Evolutionary conservation across 2,329 filamentous ascomycete genomes (phyloP), one percentile per base, ranked within the genome.

Genomic region (Pseudopyricularia cyperi): DNA sequence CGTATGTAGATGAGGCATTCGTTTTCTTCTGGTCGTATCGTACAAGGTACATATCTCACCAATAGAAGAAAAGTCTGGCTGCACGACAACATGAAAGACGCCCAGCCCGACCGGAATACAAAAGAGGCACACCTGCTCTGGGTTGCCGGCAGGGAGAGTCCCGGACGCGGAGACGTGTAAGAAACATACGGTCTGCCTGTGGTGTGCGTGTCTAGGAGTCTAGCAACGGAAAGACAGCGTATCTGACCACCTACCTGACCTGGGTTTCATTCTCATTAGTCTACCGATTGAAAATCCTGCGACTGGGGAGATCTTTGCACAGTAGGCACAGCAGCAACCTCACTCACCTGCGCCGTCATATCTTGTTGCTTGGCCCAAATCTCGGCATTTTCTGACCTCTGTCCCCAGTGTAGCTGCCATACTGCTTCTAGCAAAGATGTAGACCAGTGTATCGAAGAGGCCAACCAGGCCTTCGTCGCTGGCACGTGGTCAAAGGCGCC

Each of bases 401-500:
- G 19, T 7, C 44, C n/a, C 48, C 19, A 44, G 28, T 30, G 28
- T 52, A 74, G 71, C 47, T 77, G 72, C 60, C 70, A 76, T 56
- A 64, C 69, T 4, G 74, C 75, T 19, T 74, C 73, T 2, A 32
- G 62, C 3, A 55, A 65, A 5, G 71, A 77, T 53, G 71, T 76
- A 15, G 63, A 71, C 7, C 52, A 64, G 12, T 62, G 68, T 26
- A 61, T 77, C 17, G 52, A 61, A 26, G 55, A 61, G 5, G 74
- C 74, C 37, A 70, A 77, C 51, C 56, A 58, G 9, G 62, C 65
- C 24, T 81, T 78, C 66, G 65, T 68, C 46, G 67, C 67, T 0
- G 77, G 79, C 17, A 52, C 69, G 34, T 83, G 79, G 80, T 80
- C 80, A 3, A 72, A 67, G 51, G 70, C 72, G 2, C 69, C 80